Conservation (phyloP, 78 protist genomes). For the slime mould (Dictyostelium discoideum) region DNA sequence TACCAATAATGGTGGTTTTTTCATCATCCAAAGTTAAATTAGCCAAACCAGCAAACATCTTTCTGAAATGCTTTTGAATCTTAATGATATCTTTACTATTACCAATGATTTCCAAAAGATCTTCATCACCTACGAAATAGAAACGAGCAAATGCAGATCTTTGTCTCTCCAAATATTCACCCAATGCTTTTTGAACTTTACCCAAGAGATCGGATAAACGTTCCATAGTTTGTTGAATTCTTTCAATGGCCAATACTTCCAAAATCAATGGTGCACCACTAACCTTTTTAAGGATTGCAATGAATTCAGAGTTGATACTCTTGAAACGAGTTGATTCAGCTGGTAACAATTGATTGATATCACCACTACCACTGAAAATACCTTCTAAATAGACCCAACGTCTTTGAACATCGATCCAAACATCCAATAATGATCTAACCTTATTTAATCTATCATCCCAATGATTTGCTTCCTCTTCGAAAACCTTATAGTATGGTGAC, state of each 20-base stretch:
- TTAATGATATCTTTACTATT: constrained; percentile 87
- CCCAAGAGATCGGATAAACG: constrained; percentile 88
- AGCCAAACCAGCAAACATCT: constrained; percentile 98
- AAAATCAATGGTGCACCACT: constrained; percentile 79
- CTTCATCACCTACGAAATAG: constrained; percentile 99
- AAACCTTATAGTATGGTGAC: constrained; percentile 96
- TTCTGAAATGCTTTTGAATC: constrained; percentile 95
- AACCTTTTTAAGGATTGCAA: constrained; percentile 90
- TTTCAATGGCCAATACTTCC: constrained; percentile 89
- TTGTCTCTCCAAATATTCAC: constrained; percentile 97
- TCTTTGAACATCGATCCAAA: constrained; percentile 97
- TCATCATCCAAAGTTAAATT: constrained; percentile 78
- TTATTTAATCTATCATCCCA: constrained; percentile 95
- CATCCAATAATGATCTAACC: constrained; percentile 85
- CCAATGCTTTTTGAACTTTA: constrained; percentile 97
- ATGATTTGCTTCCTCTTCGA: constrained; percentile 90
- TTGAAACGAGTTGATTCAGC: constrained; percentile 89
- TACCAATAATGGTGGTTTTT: constrained; percentile 68
- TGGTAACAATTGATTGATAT: constrained; percentile 95
- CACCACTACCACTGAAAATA: constrained; percentile 95
- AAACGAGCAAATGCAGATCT: constrained; percentile 97
- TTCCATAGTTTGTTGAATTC: constrained; percentile 85
- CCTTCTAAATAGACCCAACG: constrained; percentile 98
- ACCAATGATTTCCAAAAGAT: constrained; percentile 99
- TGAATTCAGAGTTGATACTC: constrained; percentile 91